These are phyloP conservation scores for Calonectria pteridis DNA, from an alignment of 2,329 filamentous ascomycete species.

Conservation along the genomic window DNA sequence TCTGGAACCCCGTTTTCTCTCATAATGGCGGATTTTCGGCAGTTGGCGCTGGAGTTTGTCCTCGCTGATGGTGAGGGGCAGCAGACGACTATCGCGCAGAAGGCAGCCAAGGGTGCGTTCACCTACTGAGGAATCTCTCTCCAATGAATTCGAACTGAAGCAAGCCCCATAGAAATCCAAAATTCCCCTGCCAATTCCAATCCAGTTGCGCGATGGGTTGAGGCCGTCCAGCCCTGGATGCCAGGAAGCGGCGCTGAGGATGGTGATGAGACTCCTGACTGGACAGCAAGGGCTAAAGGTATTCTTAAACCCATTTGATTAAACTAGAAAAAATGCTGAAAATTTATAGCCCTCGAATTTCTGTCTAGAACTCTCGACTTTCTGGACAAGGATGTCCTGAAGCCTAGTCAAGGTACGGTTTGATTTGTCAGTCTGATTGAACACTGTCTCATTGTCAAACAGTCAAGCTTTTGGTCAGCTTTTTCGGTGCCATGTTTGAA, in stretches of 20 bases:
- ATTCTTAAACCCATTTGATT: not conserved
- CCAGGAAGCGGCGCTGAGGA: constrained; percentile 56
- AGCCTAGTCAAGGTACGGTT: constrained; percentile 61
- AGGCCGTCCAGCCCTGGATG: constrained; percentile 68
- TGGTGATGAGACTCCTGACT: constrained; percentile 59
- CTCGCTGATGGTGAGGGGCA: constrained; percentile 61
- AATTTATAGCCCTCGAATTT: constrained; percentile 64
- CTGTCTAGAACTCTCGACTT: constrained; percentile 65
- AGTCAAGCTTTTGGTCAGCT: constrained; percentile 63
- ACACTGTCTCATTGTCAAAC: constrained; percentile 10
- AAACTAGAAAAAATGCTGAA: constrained; percentile 8
- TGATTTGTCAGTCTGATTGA: not conserved
- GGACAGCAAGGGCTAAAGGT: constrained; percentile 68
- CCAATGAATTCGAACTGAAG: not conserved
- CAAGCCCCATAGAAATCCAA: constrained; percentile 57
- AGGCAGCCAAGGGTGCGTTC: constrained; percentile 58
- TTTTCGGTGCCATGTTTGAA: constrained; percentile 71
- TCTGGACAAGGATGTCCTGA: constrained; percentile 60
- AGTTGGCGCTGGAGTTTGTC: constrained; percentile 67
- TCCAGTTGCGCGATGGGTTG: constrained; percentile 66
- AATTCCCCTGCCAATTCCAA: constrained; percentile 57
- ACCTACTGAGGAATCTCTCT: not conserved
- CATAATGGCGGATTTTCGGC: constrained; percentile 64
- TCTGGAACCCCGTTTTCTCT: not conserved
- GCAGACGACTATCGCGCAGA: constrained; percentile 56